Base-by-base conservation (phyloP, 768 basidiomycete species). In the Rhizopogon sp. region DNA sequence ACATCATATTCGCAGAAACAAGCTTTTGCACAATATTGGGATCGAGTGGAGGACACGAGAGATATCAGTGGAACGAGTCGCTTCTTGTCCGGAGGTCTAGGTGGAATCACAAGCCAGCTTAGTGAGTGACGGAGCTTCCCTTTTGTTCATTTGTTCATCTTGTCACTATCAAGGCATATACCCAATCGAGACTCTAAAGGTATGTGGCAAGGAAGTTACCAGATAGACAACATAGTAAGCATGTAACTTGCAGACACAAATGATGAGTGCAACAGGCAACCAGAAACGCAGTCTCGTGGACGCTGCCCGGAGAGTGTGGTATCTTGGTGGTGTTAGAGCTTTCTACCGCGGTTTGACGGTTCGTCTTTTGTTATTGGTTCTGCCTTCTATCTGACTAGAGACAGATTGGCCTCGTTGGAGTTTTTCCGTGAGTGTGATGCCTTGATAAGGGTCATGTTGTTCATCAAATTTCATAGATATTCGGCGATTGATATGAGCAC, bases 401-500 rank as follows among this genome's bases (percentile, higher is more conserved):
- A 41, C 66, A 97, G 94, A 88, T 96, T 61, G 97, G 97, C 41
- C 79, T 99, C 35, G 70, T 98, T 52, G 97, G 97, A 33, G 97
- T 99, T 33, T 98, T 98, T 73, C 97, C 97, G 87, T 90, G 71
- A 43, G 87, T 68, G 39, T 47, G n/a, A 50, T 46, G 35, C 44
- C 9, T 52, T n/a, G 20, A 45, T 14, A 16, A 47, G 49, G 35
- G 58, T 55, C 54, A 42, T 40, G 17, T 35, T 53, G 40, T 37
- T 58, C 25, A 39, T 46, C 14, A 37, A 40, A 43, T 39, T 53
- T 49, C 66, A 10, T 41, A 88, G 87, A 55, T 91, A 90, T 67
- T 88, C 91, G 13, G 96, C 96, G 5, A 99, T 98, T 59, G 96
- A 99, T 70, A 96, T 93, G 91, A 90, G 87, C 62, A 95, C 95